Conservation (phyloP, 441 rosid genomes). For the Cnidoscolus chayamansa region DNA sequence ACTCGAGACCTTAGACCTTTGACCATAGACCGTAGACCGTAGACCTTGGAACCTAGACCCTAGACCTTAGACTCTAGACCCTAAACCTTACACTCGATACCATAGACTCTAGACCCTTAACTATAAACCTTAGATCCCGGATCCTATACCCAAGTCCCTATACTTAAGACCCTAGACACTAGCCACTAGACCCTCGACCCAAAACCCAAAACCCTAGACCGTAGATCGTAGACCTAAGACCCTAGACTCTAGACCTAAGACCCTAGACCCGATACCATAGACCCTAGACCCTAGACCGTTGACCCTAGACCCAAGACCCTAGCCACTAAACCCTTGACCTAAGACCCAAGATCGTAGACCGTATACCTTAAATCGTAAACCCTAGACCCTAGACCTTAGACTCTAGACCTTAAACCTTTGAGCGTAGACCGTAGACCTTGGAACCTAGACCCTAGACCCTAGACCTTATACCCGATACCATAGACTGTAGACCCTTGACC, state of each 20-base stretch:
- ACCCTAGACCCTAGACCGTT: not conserved
- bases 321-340: too few relatives aligned
- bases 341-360: not conserved
- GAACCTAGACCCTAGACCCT: too few relatives aligned
- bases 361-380: not conserved
- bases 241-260: not conserved
- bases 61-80: not conserved
- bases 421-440: not conserved
- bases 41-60: too few relatives aligned
- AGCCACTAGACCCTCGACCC: not conserved
- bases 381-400: too few relatives aligned
- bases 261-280: not conserved
- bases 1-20: not conserved
- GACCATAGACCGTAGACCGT: not conserved
- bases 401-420: not conserved
- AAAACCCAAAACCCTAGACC: not conserved
- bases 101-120: not conserved
- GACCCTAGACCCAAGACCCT: too few relatives aligned
- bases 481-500: not conserved
- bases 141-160: slow-evolving; percentile 2
- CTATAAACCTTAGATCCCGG: not conserved
- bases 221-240: too few relatives aligned
- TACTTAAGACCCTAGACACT: not conserved
- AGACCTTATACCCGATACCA: not conserved
- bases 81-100: not conserved